Evolutionary conservation across 2,329 filamentous ascomycete species (phyloP), one percentile per base, ranked within the genome.

Genomic region (Allantophomopsis lycopodina): DNA sequence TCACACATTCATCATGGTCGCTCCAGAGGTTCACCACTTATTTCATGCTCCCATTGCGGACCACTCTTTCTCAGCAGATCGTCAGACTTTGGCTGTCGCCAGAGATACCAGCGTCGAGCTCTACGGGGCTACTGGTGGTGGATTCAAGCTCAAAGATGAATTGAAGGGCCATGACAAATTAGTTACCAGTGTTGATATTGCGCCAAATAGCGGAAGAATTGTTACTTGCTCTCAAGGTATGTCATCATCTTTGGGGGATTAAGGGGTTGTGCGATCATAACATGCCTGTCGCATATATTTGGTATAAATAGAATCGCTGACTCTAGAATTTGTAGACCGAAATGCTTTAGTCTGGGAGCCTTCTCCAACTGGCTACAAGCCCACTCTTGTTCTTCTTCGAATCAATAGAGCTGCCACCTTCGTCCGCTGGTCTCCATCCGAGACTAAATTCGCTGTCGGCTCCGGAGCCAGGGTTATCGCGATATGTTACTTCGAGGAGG

Each of bases 291-390:
- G 23, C 23, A 28, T 28, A 3, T 28, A 28, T 3, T 12, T 28
- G 23, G 23, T 6, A 28, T 8, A 28, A 28, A 10, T 28, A 28
- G 7, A 10, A 12, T 28, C 11, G 30, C 40, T 41, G n/a, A 42
- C 23, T 23, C 32, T 10, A 3, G 45, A 31, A 41, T 41, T 38
- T 7, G 33, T 51, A 93, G 91, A 98, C 62, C 84, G 91, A 51
- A 98, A 98, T 61, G 91, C 91, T 45, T 81, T 96, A 50, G 91
- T 98, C 39, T 98, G 91, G 91, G 91, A 98, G 58, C 85, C 84
- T 15, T 88, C 86, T n/a, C 75, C 84, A 1, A 72, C 76, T 32
- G 89, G 88, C 41, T 98, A 94, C 76, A 96, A 95, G 63, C 91
- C 91, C 3, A 98, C 91, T 1, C 76, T 98, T 40, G 91, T 98